Evolutionary conservation across 257 asterid species (phyloP).

Genomic region (Anisodus tanguticus): DNA sequence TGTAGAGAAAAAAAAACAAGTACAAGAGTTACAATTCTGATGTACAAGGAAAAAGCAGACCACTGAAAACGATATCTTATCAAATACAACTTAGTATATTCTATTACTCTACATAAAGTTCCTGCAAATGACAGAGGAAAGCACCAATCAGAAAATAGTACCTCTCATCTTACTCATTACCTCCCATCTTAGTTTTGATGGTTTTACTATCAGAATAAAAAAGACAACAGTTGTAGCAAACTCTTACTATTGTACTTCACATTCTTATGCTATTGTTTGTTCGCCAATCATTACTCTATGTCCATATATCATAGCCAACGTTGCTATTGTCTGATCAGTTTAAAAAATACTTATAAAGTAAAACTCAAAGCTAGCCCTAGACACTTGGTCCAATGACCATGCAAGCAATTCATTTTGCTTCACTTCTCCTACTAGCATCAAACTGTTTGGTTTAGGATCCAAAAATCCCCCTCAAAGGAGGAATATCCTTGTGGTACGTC

Average conservation of each 20-base stretch:
- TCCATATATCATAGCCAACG: neutral
- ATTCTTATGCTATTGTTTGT: neutral
- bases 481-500: neutral
- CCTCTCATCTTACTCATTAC: slow-evolving; percentile 17
- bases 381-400: neutral
- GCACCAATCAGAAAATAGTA: neutral
- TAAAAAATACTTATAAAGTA: neutral
- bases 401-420: neutral
- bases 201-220: neutral
- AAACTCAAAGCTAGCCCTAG: neutral
- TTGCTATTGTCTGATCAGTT: neutral
- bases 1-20: slow-evolving; percentile 20
- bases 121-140: neutral
- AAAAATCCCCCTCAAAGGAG: neutral
- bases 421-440: neutral
- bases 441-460: neutral
- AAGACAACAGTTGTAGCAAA: neutral
- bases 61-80: neutral
- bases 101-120: neutral
- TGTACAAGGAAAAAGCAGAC: slow-evolving; percentile 15
- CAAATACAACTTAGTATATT: slow-evolving; percentile 5
- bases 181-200: neutral
- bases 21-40: slow-evolving; percentile 7
- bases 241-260: neutral
- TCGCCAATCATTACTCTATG: neutral